Evolutionary conservation across 108 stramenopile genomes (phyloP).

Genomic region (Halocafeteria seosinensis): DNA sequence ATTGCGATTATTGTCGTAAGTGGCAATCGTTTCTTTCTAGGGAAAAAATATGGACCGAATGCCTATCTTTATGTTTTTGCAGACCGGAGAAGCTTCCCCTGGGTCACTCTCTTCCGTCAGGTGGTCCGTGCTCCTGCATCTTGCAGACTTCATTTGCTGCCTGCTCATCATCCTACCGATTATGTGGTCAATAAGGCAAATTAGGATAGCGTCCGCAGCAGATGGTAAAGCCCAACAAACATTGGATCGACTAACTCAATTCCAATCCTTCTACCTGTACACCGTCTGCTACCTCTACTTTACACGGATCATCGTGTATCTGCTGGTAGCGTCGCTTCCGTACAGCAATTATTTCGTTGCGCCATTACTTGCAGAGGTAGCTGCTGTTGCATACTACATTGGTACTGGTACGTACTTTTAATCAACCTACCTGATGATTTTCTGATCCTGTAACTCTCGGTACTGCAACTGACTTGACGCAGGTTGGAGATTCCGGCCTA

Average conservation of each 20-base stretch:
- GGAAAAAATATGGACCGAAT: too few relatives aligned
- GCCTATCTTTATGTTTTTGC: too few relatives aligned
- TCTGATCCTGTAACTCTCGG: too few relatives aligned
- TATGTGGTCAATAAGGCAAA: constrained; percentile 51
- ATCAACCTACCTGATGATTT: too few relatives aligned
- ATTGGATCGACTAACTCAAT: constrained; percentile 58
- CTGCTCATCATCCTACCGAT: constrained; percentile 83
- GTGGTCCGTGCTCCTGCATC: constrained; percentile 72
- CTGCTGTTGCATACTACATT: constrained; percentile 68
- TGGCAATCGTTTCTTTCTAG: too few relatives aligned
- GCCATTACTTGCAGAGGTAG: constrained; percentile 55
- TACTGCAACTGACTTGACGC: too few relatives aligned
- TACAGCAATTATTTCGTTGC: constrained; percentile 73
- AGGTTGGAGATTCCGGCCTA: constrained; percentile 62
- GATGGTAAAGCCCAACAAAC: constrained; percentile 34
- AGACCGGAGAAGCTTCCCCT: constrained; percentile 58
- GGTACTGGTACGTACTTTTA: too few relatives aligned
- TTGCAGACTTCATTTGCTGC: constrained; percentile 91
- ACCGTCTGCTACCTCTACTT: constrained; percentile 82
- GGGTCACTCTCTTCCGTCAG: constrained; percentile 54
- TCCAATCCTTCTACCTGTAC: constrained; percentile 75
- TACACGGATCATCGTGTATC: constrained; percentile 76
- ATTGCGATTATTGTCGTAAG: constrained; percentile 72
- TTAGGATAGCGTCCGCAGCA: constrained; percentile 18
- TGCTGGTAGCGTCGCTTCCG: constrained; percentile 58